These are phyloP conservation scores for Tubosaeta brunneosetosa DNA, from an alignment of 768 basidiomycete genomes.

Conservation along the genomic window DNA sequence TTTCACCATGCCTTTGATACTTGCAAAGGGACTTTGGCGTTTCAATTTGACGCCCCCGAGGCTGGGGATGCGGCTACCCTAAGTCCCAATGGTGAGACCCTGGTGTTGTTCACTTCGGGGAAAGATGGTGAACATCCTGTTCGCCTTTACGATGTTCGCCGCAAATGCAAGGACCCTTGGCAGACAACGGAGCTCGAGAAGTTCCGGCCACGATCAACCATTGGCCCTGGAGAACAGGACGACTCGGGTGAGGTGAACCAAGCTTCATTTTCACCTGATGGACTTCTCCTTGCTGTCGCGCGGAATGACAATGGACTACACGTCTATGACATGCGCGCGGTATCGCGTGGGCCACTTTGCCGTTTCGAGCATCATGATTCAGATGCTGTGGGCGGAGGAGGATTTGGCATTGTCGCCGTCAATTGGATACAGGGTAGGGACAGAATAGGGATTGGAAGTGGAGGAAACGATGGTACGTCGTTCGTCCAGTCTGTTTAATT, in stretches of 20 bases:
- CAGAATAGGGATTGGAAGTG: constrained; percentile 51
- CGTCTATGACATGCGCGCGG: constrained; percentile 58
- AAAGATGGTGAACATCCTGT: constrained; percentile 31
- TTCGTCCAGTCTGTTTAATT: background rate
- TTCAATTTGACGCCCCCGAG: constrained; percentile 42
- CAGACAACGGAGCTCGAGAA: constrained; percentile 33
- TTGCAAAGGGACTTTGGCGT: constrained; percentile 13
- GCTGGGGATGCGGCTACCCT: constrained; percentile 52
- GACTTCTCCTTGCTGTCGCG: constrained; percentile 54
- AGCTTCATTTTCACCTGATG: constrained; percentile 56
- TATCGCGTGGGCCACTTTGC: constrained; percentile 43
- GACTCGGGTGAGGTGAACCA: constrained; percentile 42
- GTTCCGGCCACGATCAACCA: constrained; percentile 21
- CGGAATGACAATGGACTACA: constrained; percentile 56
- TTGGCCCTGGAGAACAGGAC: constrained; percentile 7
- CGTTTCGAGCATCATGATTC: constrained; percentile 46
- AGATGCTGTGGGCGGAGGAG: constrained; percentile 23
- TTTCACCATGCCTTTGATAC: constrained; percentile 51
- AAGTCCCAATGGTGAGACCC: constrained; percentile 37
- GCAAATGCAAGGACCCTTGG: constrained; percentile 25
- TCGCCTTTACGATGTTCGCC: constrained; percentile 50
- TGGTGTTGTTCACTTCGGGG: constrained; percentile 32
- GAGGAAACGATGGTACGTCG: constrained; percentile 58
- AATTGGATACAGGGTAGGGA: constrained; percentile 47
- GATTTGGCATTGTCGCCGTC: constrained; percentile 48